A percentile compares a stretch with the other conserved stretches of the same genome.
These are phyloP conservation scores for Amphichorda felina DNA, from an alignment of 2,329 filamentous ascomycete species.

Conservation along the genomic window DNA sequence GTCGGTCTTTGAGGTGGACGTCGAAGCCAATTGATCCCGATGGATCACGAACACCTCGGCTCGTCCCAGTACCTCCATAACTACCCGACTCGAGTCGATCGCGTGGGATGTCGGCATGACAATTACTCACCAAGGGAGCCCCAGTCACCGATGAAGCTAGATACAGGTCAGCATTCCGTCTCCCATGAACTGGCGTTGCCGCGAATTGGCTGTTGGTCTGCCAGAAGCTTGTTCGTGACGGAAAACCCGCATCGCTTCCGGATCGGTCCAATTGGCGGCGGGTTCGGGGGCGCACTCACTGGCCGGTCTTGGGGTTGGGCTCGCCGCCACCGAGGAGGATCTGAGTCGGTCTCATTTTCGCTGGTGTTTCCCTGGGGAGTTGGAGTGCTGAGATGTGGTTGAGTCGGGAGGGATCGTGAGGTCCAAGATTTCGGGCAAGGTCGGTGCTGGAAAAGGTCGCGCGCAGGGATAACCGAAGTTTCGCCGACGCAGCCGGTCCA, in stretches of 20 bases:
- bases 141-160: slow-evolving; percentile 64
- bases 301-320: slow-evolving; percentile 8
- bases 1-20: neutral
- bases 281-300: slow-evolving; percentile 2
- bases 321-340: slow-evolving; percentile 18
- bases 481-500: neutral
- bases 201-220: neutral
- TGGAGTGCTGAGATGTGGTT: slow-evolving; percentile 1
- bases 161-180: slow-evolving; percentile 11
- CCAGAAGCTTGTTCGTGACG: neutral
- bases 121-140: slow-evolving; percentile 58
- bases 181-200: neutral
- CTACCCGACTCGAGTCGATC: neutral
- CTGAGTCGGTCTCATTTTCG: slow-evolving; percentile 35
- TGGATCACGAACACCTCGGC: too few species aligned
- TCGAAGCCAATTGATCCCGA: neutral
- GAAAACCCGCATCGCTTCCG: slow-evolving; percentile 3
- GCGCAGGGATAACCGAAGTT: neutral
- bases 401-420: neutral
- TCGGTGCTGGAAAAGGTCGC: neutral
- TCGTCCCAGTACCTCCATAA: neutral
- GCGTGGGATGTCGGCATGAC: neutral
- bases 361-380: slow-evolving; percentile 6
- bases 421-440: slow-evolving; percentile 3
- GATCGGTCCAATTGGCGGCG: neutral